These are phyloP conservation scores for Fusarium hainanense DNA, from an alignment of 2,329 filamentous ascomycete species.

Conservation along the genomic window DNA sequence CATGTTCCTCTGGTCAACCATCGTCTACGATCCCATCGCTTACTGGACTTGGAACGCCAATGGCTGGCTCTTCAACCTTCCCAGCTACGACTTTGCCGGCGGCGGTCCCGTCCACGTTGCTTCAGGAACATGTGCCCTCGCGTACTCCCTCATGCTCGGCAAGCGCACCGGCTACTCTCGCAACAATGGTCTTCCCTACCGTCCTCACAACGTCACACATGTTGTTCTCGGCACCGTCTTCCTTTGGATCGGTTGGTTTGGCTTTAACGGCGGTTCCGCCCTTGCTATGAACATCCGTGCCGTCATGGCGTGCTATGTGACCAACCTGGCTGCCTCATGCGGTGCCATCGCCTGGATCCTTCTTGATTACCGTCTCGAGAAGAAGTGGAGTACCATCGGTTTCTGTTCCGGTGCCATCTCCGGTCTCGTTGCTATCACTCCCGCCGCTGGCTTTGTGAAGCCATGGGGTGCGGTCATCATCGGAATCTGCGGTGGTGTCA, in stretches of 20 bases:
- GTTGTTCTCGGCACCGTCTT: conserved; percentile 79
- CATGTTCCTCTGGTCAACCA: conserved; percentile 77
- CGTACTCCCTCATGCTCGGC: conserved; percentile 79
- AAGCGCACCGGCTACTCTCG: conserved; percentile 72
- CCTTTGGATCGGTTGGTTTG: conserved; percentile 96
- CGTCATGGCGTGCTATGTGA: conserved; percentile 89
- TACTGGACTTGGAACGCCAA: conserved; percentile 83
- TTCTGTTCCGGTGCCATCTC: conserved; percentile 92
- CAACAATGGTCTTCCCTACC: conserved; percentile 71
- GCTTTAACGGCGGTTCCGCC: conserved; percentile 91
- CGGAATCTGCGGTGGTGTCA: conserved; percentile 69
- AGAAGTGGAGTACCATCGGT: conserved; percentile 92
- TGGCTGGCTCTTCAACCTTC: conserved; percentile 76
- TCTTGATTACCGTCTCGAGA: conserved; percentile 89
- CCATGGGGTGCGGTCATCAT: conserved; percentile 69
- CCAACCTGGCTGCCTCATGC: conserved; percentile 85
- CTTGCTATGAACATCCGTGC: conserved; percentile 85
- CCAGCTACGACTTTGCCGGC: conserved; percentile 79
- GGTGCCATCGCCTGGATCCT: conserved; percentile 87
- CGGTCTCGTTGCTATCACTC: conserved; percentile 87
- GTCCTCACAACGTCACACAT: conserved; percentile 79
- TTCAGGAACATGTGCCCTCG: conserved; percentile 76
- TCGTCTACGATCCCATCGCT: conserved; percentile 79
- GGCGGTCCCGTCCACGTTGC: conserved; percentile 81
- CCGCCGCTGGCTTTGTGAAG: conserved; percentile 83